Base-by-base conservation (phyloP, 2,329 filamentous ascomycete species). In the Fusarium beomiforme region DNA sequence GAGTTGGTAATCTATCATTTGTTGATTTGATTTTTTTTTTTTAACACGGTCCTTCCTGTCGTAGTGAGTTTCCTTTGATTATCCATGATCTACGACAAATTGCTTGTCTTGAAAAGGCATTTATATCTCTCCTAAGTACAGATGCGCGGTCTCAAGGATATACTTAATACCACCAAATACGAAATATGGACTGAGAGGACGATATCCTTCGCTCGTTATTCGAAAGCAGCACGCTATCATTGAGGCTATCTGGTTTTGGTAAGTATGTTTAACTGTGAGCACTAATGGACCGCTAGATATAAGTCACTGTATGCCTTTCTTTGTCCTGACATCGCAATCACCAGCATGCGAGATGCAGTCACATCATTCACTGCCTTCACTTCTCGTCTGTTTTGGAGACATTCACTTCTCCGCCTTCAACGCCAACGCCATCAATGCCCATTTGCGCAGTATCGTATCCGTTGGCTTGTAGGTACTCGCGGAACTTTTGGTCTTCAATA, bases 401-500 rank as follows among this genome's bases (percentile, higher is more conserved):
- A 12, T 29, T 49, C 13, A 41, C 54, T 13, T 39, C 54, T 11
- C 66, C 71, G 2, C 49, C 67, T 29, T 74, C 73, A 3, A 63
- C 79, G 11, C 64, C 64, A 26, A 33, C 12, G 60, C 77, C 80
- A 69, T 77, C 81, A 3, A 86, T 72, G 2, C 87, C 87, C 17
- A 89, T 79, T 77, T 87, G 85, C 6, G 81, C 71, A 1, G 89
- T 91, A 78, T 97, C 94, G 82, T 92, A 97, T 6, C 94, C 94
- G 64, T 95, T 86, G 29, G 82, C 83, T 76, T 90, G 86, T 16
- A 98, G 84, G 78, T 92, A 97, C 21, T 83, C 87, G 36, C 93
- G 88, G 83, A 97, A 98, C 44, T 87, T 87, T 12, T 84, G 77
- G 76, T 98, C 94, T 80, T 98, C 95, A 19, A 87, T 77, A 2